These are phyloP conservation scores for Fusarium coffeatum DNA, from an alignment of 2,329 filamentous ascomycete species.

Conservation along the genomic window DNA sequence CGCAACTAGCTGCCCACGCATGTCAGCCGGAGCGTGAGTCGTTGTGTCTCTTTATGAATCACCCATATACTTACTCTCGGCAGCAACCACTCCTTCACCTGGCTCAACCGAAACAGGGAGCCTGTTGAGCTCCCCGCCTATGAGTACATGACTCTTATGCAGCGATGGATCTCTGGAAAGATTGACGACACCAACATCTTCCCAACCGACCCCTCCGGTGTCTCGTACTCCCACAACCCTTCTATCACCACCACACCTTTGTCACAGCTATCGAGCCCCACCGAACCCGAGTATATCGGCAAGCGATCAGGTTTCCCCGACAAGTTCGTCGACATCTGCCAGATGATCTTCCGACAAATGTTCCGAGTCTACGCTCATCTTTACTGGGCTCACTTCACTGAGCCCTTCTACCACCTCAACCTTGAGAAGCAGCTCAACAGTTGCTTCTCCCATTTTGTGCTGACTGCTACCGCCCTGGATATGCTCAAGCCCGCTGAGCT, in stretches of 20 bases:
- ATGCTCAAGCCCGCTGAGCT: slow-evolving; percentile 90
- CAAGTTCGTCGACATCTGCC: slow-evolving; percentile 89
- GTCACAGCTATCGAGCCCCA: slow-evolving; percentile 69
- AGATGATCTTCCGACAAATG: slow-evolving; percentile 96
- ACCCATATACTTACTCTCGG: slow-evolving; percentile 19
- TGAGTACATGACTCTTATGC: slow-evolving; percentile 95
- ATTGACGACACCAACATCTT: slow-evolving; percentile 91
- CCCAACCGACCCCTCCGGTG: slow-evolving; percentile 81
- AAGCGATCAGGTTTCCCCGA: slow-evolving; percentile 93
- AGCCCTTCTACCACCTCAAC: slow-evolving; percentile 86
- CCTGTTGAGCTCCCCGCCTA: slow-evolving; percentile 92
- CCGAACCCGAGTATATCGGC: slow-evolving; percentile 82
- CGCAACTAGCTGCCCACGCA: slow-evolving; percentile 83
- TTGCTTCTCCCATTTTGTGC: slow-evolving; percentile 86
- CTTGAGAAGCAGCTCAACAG: slow-evolving; percentile 85
- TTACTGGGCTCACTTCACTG: slow-evolving; percentile 94
- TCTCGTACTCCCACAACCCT: slow-evolving; percentile 74
- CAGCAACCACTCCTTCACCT: slow-evolving; percentile 94
- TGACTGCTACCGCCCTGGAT: slow-evolving; percentile 82
- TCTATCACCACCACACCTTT: slow-evolving; percentile 69
- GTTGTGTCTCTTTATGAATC: background rate
- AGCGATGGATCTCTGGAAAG: slow-evolving; percentile 97
- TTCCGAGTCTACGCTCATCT: slow-evolving; percentile 98
- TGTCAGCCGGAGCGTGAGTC: slow-evolving; percentile 93
- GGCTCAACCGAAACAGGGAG: slow-evolving; percentile 88